phyloP scores from a whole-genome alignment of 169 alveolate genomes.

The Plasmodium ovale region DNA sequence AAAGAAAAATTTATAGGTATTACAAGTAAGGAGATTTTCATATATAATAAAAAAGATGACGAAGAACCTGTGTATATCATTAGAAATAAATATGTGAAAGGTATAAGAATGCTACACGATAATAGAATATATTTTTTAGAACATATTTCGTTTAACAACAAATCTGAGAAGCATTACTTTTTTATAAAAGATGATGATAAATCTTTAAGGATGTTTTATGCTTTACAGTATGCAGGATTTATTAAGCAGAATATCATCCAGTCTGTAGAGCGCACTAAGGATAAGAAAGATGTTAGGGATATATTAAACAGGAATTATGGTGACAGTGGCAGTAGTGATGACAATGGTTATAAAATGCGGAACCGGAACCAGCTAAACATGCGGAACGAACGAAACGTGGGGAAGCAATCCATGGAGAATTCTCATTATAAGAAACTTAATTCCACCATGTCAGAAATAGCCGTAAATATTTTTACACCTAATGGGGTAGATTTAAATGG shows the following conservation, averaged over 20 bases:
- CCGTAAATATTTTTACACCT: conserved; percentile 73
- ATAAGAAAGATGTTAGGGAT: not conserved
- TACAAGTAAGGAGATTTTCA: conserved; percentile 45
- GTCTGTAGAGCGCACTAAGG: conserved; percentile 60
- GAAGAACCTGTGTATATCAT: conserved; percentile 65
- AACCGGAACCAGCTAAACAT: conserved; percentile 1
- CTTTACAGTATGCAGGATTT: conserved; percentile 85
- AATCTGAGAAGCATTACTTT: conserved; percentile 54
- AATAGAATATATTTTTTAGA: conserved; percentile 49
- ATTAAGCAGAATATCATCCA: conserved; percentile 66
- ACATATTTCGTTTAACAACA: conserved; percentile 25
- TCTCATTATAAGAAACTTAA: conserved; percentile 5
- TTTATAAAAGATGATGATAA: conserved; percentile 66
- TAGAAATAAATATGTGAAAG: conserved; percentile 25
- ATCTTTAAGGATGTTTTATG: conserved; percentile 79
- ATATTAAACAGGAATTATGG: conserved; percentile 11
- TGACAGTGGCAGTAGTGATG: not conserved
- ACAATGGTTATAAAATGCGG: not conserved
- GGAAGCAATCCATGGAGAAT: not conserved
- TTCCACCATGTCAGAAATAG: conserved; percentile 8
- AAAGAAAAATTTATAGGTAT: conserved; percentile 72
- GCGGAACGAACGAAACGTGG: not conserved
- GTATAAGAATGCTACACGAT: conserved; percentile 28
- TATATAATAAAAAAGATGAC: conserved; percentile 42
- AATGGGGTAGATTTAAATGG: conserved; percentile 62